Evolutionary conservation across 495 filamentous ascomycete genomes (phyloP).

Genomic region (Rostrohypoxylon terebratum): DNA sequence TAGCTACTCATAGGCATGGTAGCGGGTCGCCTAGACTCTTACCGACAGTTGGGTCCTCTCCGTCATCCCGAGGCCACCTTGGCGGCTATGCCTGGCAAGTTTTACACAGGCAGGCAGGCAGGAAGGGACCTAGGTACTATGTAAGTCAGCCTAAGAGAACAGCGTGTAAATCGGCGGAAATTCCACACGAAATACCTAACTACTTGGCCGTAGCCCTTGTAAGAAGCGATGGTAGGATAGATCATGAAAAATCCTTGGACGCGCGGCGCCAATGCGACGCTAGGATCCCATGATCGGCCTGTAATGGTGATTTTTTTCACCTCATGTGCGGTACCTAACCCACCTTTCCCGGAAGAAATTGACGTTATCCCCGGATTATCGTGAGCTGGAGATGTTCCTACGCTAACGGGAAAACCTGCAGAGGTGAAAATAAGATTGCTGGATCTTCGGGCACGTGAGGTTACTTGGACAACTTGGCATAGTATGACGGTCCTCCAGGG

Average conservation of each 20-base stretch:
- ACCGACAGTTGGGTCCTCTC: slow-evolving; percentile 41
- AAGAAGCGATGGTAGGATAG: slow-evolving; percentile 24
- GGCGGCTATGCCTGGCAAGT: slow-evolving; percentile 19
- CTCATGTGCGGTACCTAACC: slow-evolving; percentile 38
- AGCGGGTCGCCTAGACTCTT: slow-evolving; percentile 31
- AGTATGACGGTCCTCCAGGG: neutral
- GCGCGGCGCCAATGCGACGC: slow-evolving; percentile 36
- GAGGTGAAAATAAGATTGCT: slow-evolving; percentile 40
- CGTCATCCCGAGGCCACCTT: slow-evolving; percentile 40
- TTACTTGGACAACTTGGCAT: slow-evolving; percentile 9
- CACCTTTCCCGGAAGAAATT: slow-evolving; percentile 35
- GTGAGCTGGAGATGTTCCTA: slow-evolving; percentile 24
- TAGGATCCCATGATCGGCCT: slow-evolving; percentile 42
- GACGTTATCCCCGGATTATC: slow-evolving; percentile 39
- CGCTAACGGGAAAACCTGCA: slow-evolving; percentile 22
- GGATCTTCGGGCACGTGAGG: slow-evolving; percentile 31
- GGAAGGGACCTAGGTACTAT: too few relatives aligned
- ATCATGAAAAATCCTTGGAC: slow-evolving; percentile 20
- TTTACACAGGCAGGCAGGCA: neutral
- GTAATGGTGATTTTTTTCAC: slow-evolving; percentile 27
- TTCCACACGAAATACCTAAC: slow-evolving; percentile 29
- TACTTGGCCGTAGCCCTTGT: slow-evolving; percentile 3
- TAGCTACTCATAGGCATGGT: slow-evolving; percentile 19
- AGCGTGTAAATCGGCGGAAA: slow-evolving; percentile 40
- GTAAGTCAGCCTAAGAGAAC: slow-evolving; percentile 20